Percentiles rank a stretch among this genome's conserved stretches.
Evolutionary conservation across 2,329 filamentous ascomycete species (phyloP).

Genomic region (Colletotrichum falcatum): DNA sequence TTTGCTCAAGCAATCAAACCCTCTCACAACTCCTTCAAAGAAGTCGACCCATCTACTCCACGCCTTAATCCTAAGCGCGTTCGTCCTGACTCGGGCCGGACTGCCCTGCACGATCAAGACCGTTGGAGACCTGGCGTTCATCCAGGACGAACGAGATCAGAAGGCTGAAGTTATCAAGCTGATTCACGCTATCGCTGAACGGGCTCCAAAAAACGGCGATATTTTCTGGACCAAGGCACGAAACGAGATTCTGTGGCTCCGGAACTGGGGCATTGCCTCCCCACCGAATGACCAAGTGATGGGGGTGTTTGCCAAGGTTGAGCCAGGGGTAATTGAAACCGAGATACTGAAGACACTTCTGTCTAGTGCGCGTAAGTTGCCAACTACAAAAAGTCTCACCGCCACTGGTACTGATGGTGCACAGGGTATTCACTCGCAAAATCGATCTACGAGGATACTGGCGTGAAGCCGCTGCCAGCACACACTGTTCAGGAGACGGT

Average conservation of each 20-base stretch:
- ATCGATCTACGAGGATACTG: conserved; percentile 69
- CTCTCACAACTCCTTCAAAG: conserved; percentile 71
- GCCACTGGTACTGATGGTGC: conserved; percentile 8
- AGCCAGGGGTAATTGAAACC: conserved; percentile 72
- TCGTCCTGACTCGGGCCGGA: conserved; percentile 64
- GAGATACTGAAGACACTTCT: conserved; percentile 78
- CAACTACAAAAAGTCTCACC: neutral
- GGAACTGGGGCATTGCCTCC: conserved; percentile 72
- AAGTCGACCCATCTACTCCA: conserved; percentile 70
- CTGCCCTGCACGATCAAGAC: conserved; percentile 63
- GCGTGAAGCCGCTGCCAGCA: conserved; percentile 61
- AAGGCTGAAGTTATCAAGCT: conserved; percentile 68
- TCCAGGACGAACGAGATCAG: conserved; percentile 74
- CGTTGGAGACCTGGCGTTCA: conserved; percentile 73
- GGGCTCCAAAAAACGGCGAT: conserved; percentile 70
- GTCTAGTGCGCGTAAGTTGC: conserved; percentile 66
- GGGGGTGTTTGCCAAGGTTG: conserved; percentile 73
- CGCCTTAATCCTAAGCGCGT: conserved; percentile 72
- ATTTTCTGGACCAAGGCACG: conserved; percentile 72
- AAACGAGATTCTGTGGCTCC: conserved; percentile 78
- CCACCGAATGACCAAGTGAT: conserved; percentile 59
- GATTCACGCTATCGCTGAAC: conserved; percentile 64
- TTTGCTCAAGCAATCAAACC: conserved; percentile 70
- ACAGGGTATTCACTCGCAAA: conserved; percentile 72
- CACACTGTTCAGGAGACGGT: conserved; percentile 70